phyloP scores from a whole-genome alignment of 2,329 filamentous ascomycete genomes.

The Pseudogymnoascus sp. region DNA sequence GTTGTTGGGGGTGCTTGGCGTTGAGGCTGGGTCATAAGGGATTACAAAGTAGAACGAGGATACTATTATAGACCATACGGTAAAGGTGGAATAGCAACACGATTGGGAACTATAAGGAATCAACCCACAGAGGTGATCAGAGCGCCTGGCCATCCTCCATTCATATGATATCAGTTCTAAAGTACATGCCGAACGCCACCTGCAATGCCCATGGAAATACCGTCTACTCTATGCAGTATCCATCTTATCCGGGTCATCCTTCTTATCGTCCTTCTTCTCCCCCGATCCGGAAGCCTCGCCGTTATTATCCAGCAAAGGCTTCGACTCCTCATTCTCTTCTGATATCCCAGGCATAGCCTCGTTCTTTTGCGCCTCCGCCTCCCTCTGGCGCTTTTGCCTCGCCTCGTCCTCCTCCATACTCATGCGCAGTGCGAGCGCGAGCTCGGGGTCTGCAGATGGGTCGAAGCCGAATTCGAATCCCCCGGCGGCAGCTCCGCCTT shows the following conservation, averaged over 20 bases:
- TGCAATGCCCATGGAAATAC: conserved; percentile 23
- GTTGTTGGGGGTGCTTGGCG: not conserved
- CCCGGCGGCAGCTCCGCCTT: conserved; percentile 48
- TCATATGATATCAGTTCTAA: conserved; percentile 23
- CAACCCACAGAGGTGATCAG: not conserved
- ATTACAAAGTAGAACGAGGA: conserved; percentile 7
- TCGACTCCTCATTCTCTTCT: conserved; percentile 62
- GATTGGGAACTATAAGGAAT: not conserved
- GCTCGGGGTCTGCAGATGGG: conserved; percentile 82
- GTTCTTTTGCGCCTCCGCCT: conserved; percentile 60
- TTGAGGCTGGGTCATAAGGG: conserved; percentile 2
- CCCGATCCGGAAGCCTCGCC: conserved; percentile 58
- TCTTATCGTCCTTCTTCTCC: conserved; percentile 41
- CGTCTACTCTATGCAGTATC: conserved; percentile 61
- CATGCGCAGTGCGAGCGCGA: conserved; percentile 91
- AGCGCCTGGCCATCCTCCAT: conserved; percentile 7
- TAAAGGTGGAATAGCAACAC: conserved; percentile 3
- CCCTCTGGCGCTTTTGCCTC: conserved; percentile 74
- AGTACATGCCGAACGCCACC: conserved; percentile 30
- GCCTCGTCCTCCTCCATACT: conserved; percentile 98
- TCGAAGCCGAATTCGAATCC: conserved; percentile 87
- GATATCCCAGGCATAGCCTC: conserved; percentile 73
- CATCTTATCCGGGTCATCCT: conserved; percentile 71
- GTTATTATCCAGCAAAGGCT: conserved; percentile 56
- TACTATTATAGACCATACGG: conserved; percentile 3